phyloP scores from a whole-genome alignment of 2,329 filamentous ascomycete species.

The Colletotrichum viniferum region DNA sequence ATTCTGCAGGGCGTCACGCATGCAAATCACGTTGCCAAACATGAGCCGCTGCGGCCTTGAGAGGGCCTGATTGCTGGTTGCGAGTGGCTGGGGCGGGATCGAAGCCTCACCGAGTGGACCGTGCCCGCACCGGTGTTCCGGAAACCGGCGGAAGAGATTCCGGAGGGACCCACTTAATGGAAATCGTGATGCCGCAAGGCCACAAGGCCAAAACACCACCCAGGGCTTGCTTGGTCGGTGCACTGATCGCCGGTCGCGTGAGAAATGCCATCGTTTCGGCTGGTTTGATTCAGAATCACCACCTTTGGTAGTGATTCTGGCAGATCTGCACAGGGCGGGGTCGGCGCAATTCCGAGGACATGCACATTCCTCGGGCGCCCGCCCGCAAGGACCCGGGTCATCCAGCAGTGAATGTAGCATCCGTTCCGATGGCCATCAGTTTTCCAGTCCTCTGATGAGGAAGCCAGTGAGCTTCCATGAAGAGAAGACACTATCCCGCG shows the following conservation, averaged over 20 bases:
- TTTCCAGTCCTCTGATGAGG: background rate
- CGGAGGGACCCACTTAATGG: background rate
- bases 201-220: background rate
- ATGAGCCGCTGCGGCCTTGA: background rate
- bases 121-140: constrained; percentile 10
- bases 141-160: constrained; percentile 14
- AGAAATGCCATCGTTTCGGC: constrained; percentile 15
- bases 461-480: background rate
- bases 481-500: background rate
- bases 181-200: constrained; percentile 4
- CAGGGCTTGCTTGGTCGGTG: background rate
- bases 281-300: constrained; percentile 16
- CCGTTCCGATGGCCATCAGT: background rate
- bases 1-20: background rate
- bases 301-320: background rate
- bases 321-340: background rate
- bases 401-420: background rate
- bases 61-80: background rate
- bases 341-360: constrained; percentile 2
- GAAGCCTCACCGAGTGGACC: constrained; percentile 12
- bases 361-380: background rate
- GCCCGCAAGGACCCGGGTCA: background rate
- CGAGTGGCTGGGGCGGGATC: background rate
- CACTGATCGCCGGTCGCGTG: constrained; percentile 7
- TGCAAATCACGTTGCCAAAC: background rate